Evolutionary conservation across 768 basidiomycete species (phyloP).

Genomic region (Jaapia argillacea): DNA sequence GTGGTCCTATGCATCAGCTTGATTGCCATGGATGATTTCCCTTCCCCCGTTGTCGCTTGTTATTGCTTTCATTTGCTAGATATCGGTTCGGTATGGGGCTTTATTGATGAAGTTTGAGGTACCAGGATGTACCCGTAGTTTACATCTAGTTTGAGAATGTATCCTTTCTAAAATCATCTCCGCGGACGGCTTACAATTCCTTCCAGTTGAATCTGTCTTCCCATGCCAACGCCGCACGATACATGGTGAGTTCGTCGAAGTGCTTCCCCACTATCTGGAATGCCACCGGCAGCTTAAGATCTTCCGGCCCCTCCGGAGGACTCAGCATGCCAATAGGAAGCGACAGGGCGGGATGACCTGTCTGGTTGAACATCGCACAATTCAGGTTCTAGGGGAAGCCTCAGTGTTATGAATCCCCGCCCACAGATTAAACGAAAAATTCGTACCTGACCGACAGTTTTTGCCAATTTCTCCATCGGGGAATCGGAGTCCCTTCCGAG

Average conservation of each 20-base stretch:
- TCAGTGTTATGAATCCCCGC: background rate
- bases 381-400: slow-evolving; percentile 2
- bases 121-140: too few species aligned
- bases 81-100: too few species aligned
- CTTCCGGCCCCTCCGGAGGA: slow-evolving; percentile 22
- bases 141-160: background rate
- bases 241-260: slow-evolving; percentile 12
- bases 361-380: slow-evolving; percentile 16
- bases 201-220: slow-evolving; percentile 6
- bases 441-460: slow-evolving; percentile 18
- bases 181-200: background rate
- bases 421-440: slow-evolving; percentile 1
- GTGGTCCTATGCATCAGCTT: background rate
- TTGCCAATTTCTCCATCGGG: slow-evolving; percentile 20
- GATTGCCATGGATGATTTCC: too few species aligned
- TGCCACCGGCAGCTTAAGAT: slow-evolving; percentile 29
- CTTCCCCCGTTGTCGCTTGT: too few species aligned
- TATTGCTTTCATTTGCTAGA: too few species aligned
- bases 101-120: too few species aligned
- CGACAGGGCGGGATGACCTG: slow-evolving; percentile 33
- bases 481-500: background rate
- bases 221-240: slow-evolving; percentile 15
- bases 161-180: background rate
- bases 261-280: slow-evolving; percentile 30
- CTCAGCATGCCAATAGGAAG: slow-evolving; percentile 30